These are phyloP conservation scores for Chlamydomonas urium DNA, from an alignment of 139 green algal species.

Conservation along the genomic window DNA sequence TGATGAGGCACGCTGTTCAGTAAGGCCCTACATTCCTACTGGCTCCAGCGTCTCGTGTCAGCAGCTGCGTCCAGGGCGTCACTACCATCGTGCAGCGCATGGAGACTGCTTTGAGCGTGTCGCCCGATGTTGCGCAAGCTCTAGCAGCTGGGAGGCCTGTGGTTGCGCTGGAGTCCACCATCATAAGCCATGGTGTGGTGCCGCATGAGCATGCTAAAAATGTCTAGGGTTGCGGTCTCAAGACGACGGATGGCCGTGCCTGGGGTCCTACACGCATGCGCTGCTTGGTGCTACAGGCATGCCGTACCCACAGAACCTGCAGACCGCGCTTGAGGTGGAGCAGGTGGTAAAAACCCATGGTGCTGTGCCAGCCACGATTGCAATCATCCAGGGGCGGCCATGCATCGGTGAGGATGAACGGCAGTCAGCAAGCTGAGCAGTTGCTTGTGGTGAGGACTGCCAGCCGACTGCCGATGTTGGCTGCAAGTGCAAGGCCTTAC, in stretches of 20 bases:
- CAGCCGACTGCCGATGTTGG: no score
- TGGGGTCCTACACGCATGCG: not conserved
- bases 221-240: not conserved
- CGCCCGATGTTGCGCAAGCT: no score
- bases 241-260: not conserved
- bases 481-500: no score
- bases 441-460: no score
- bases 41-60: no score
- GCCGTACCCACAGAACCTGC: conserved; percentile 91
- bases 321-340: conserved; percentile 85
- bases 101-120: no score
- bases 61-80: no score
- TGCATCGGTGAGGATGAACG: conserved; percentile 67
- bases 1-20: no score
- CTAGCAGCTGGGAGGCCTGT: no score
- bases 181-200: conserved; percentile 83
- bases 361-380: conserved; percentile 90
- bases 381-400: conserved; percentile 73
- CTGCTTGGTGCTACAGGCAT: conserved; percentile 54
- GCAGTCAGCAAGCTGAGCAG: no score
- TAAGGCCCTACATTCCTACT: no score
- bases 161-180: conserved; percentile 95
- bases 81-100: no score
- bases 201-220: not conserved
- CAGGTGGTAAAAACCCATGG: conserved; percentile 63